Base-by-base conservation (phyloP, 768 basidiomycete species). In the Tremella fuciformis region DNA sequence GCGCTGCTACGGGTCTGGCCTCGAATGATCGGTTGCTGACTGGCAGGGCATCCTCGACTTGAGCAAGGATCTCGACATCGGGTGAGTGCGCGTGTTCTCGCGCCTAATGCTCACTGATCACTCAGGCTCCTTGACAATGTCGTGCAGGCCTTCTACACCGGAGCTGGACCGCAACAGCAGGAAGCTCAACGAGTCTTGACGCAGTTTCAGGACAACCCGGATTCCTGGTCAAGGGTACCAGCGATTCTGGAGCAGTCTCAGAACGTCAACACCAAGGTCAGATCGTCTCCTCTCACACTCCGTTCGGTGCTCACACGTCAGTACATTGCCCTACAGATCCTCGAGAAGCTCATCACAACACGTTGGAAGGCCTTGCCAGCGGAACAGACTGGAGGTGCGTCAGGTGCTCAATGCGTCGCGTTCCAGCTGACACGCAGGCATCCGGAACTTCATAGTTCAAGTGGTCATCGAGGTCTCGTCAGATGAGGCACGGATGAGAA, bases 171-270 rank as follows among this genome's bases (percentile, higher is more conserved):
- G 58, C 89, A 96, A 82, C 93, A 93, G 89, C 88, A 89, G 85
- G 77, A 86, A 76, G 94, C 94, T 15, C 94, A 98, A 79, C 88
- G 88, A 76, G 82, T 91, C 62, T 83, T 99, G 66, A 96, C 94
- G 8, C 92, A 93, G 75, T 87, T 99, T 73, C 92, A 98, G 56
- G 96, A 99, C 60, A 83, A 91, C 76, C 88, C 89, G 16, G 94
- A 98, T 59, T 86, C 93, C 37, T 99, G 96, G 96, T 93, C 92
- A 64, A 84, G 89, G 76, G 96, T 98, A 7, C 96, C 96, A 40
- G 88, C 88, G 60, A 88, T 99, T 68, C 81, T 99, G 59, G 91
- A 96, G 70, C 82, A 82, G 51, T 88, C 91, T 0, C 81, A 82
- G 11, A 92, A 87, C 76, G 85, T 87, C 24, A 93, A 98, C 64